phyloP scores from a whole-genome alignment of 768 basidiomycete genomes.

The Nevesoporus exiguus region DNA sequence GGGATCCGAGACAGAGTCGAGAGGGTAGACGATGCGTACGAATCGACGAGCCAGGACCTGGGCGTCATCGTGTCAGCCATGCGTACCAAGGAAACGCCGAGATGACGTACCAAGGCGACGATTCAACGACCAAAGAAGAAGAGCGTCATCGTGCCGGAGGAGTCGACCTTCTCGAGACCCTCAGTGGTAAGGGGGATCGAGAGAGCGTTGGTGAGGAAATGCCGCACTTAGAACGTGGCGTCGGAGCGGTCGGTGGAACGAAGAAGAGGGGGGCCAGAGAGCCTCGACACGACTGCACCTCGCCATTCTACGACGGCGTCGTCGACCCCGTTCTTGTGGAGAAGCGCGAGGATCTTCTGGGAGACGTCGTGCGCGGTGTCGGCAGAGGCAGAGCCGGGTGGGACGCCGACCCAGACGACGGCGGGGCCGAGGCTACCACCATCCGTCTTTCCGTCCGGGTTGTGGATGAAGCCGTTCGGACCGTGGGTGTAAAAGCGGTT shows the following conservation, averaged over 20 bases:
- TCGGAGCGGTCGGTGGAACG: neutral
- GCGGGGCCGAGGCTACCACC: neutral
- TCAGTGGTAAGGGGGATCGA: neutral
- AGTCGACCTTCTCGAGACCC: neutral
- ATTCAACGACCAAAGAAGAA: neutral
- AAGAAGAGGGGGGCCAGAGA: neutral
- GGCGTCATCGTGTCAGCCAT: neutral
- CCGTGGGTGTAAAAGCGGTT: neutral
- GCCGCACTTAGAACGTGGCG: neutral
- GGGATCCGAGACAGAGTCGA: too few relatives aligned
- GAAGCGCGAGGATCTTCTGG: constrained; percentile 3
- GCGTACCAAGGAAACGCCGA: neutral
- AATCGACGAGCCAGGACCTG: neutral
- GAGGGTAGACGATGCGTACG: too few relatives aligned
- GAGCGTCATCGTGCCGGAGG: neutral
- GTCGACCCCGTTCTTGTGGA: neutral
- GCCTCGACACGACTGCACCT: neutral
- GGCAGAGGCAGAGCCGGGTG: constrained; percentile 34
- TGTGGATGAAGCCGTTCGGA: neutral
- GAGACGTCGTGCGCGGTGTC: constrained; percentile 27
- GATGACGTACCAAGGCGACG: neutral
- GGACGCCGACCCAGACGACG: constrained; percentile 36
- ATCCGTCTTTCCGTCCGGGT: neutral
- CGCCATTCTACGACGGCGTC: neutral
- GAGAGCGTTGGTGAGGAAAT: neutral